These are phyloP conservation scores for Hanseniaspora nectarophila DNA, from an alignment of 805 yeast genomes.

Conservation along the genomic window DNA sequence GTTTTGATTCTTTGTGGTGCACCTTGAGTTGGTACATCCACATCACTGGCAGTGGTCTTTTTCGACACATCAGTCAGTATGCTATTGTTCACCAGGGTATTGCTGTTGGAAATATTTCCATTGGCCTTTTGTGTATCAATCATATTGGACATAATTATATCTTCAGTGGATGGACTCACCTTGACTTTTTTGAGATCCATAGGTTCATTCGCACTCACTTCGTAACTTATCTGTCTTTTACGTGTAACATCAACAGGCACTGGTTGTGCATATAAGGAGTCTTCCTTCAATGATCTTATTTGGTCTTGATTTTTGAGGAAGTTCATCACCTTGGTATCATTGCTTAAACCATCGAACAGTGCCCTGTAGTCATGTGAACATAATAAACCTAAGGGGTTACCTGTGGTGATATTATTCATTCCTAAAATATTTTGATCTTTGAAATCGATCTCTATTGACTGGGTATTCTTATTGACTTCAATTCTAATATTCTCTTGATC, in stretches of 20 bases:
- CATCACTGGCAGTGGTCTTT: not conserved
- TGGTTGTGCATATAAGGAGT: constrained; percentile 1
- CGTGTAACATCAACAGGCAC: not conserved
- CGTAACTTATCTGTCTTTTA: constrained; percentile 5
- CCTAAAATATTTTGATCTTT: constrained; percentile 9
- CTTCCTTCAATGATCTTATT: not conserved
- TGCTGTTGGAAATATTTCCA: not conserved
- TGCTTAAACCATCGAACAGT: constrained; percentile 5
- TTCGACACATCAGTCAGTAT: not conserved
- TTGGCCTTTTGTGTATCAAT: not conserved
- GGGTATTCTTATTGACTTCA: constrained; percentile 1
- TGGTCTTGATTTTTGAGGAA: not conserved
- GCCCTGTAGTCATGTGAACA: constrained; percentile 5
- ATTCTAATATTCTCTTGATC: constrained; percentile 23
- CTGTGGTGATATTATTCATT: constrained; percentile 13
- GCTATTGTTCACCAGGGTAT: not conserved
- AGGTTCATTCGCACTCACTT: not conserved
- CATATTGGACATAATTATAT: not conserved
- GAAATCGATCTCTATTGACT: not conserved
- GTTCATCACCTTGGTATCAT: constrained; percentile 6
- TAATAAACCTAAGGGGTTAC: constrained; percentile 7
- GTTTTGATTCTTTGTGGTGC: not conserved
- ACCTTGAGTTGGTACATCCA: not conserved
- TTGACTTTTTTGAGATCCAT: constrained; percentile 3
- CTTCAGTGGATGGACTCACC: constrained; percentile 3